Conservation (phyloP, 805 yeast genomes). For the Jamesozyma lodderae region DNA sequence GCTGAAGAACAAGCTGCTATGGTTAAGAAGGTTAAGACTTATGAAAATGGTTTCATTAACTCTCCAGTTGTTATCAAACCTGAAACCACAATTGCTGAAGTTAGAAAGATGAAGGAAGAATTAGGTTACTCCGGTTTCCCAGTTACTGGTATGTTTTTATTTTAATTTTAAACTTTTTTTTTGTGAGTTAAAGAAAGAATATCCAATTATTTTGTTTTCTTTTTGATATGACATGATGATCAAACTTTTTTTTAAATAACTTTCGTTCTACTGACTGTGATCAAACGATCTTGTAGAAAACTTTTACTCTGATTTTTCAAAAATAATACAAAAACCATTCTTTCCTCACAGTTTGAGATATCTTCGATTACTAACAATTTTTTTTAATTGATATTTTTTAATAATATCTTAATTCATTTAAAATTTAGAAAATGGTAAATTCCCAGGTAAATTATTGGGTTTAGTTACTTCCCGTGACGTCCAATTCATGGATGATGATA, state of each 20-base stretch:
- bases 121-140: slow-evolving; percentile 97
- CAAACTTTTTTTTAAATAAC: slow-evolving; percentile 48
- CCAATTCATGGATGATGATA: slow-evolving; percentile 78
- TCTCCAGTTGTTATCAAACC: slow-evolving; percentile 87
- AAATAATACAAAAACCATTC: background rate
- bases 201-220: no score
- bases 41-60: slow-evolving; percentile 93
- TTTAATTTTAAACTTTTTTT: background rate
- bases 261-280: slow-evolving; percentile 99
- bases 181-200: no score
- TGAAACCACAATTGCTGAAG: slow-evolving; percentile 66
- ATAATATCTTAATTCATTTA: background rate
- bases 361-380: background rate
- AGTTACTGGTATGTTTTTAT: slow-evolving; percentile 84
- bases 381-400: background rate
- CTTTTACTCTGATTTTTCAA: slow-evolving; percentile 14
- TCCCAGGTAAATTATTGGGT: slow-evolving; percentile 87
- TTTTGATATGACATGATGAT: slow-evolving; percentile 54
- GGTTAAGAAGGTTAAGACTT: slow-evolving; percentile 95
- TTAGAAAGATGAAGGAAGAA: slow-evolving; percentile 55
- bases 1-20: slow-evolving; percentile 97
- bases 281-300: slow-evolving; percentile 96
- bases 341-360: slow-evolving; percentile 2
- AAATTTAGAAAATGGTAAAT: slow-evolving; percentile 66
- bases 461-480: slow-evolving; percentile 94